Base-by-base conservation (phyloP, 148 eudicot species). In the Bassia scoparia region DNA sequence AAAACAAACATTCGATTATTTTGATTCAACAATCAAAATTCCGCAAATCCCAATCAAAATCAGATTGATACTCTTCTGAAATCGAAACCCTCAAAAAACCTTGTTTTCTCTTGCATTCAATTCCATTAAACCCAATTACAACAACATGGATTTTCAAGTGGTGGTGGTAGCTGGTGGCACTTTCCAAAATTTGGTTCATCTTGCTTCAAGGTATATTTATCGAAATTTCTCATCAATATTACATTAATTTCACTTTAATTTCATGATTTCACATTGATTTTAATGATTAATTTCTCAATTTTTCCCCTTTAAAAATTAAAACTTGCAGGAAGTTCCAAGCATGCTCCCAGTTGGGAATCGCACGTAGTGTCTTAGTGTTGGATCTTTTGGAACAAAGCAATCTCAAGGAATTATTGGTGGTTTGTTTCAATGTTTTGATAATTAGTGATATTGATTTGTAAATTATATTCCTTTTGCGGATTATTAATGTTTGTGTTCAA, bases 111-210 rank as follows among this genome's bases (percentile, higher is more conserved):
- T 72, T 61, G 35, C 74, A 24, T 34, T 29, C 20, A 14, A 24
- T 53, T 33, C 31, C 59, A 50, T 63, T 49, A 41, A 41, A 9
- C 18, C n/a, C 70, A 43, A 26, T 34, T 61, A 58, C 48, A 50
- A 26, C 46, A 59, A 23, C 14, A 95, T 95, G 97, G 99, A 95
- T 88, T 95, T 95, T 77, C 99, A 95, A 76, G 99, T 92, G 60
- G 96, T 95, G 26, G 99, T 95, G 11, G 77, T 95, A 30, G 99
- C 99, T n/a, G 99, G 99, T 21, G 99, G 97, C 58, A 83, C 90
- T 74, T 90, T 90, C 37, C 92, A 90, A 69, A 81, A 80, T 12
- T 92, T 95, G 35, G 77, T 76, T 21, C 99, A 97, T 84, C 96
- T 95, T 24, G 91, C 91, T 61, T 95, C 99, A 62, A 92, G 93